A percentile compares a stretch with the other conserved stretches of the same genome.
phyloP scores from a whole-genome alignment of 345 rosid species.

The Eucalyptus regnans region DNA sequence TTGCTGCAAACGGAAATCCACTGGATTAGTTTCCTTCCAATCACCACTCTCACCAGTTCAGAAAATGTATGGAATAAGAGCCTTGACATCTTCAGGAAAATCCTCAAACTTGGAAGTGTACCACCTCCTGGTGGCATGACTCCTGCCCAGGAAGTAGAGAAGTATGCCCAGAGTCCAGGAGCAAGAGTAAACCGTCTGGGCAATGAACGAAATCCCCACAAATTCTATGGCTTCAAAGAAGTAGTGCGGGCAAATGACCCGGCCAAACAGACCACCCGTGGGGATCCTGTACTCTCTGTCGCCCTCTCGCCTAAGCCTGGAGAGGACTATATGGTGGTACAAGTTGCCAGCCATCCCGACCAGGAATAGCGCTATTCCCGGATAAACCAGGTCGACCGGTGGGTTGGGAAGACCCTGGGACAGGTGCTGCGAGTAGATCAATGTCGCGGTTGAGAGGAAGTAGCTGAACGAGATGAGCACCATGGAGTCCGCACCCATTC shows the following conservation, averaged over 20 bases:
- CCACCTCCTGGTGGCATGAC: constrained; percentile 59
- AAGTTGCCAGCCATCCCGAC: constrained; percentile 60
- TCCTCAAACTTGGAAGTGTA: constrained; percentile 58
- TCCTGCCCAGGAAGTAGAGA: constrained; percentile 49
- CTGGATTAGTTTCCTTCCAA: neutral
- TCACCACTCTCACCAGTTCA: neutral
- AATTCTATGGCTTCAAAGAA: constrained; percentile 56
- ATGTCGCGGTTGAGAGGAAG: neutral
- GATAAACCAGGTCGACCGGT: constrained; percentile 11
- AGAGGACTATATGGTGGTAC: constrained; percentile 64
- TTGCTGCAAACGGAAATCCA: neutral
- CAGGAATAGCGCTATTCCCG: constrained; percentile 34
- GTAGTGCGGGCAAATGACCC: constrained; percentile 69
- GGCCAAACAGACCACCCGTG: constrained; percentile 43
- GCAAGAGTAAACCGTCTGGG: constrained; percentile 41
- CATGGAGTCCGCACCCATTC: neutral
- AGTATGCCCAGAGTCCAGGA: constrained; percentile 17
- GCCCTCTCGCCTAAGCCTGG: constrained; percentile 29
- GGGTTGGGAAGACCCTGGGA: constrained; percentile 1
- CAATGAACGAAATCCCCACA: constrained; percentile 35
- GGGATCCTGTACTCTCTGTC: constrained; percentile 58
- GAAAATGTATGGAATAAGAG: constrained; percentile 46
- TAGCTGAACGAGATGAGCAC: neutral
- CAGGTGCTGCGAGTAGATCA: neutral
- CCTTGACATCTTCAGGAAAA: constrained; percentile 39